Base-by-base conservation (phyloP, 2,329 filamentous ascomycete species). In the Teratosphaeria pseudoeucalypti region DNA sequence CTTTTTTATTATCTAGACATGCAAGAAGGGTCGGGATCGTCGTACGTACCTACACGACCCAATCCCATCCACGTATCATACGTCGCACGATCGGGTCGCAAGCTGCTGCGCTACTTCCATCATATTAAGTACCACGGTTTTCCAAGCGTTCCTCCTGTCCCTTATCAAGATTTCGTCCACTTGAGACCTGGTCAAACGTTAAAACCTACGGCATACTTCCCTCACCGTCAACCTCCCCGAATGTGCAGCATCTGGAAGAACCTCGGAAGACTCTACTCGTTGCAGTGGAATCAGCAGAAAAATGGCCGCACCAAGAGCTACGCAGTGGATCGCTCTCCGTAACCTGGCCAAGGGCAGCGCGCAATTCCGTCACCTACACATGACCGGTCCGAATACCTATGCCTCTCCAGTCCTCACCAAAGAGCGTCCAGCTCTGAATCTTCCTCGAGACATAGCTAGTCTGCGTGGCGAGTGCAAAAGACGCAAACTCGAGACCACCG, bases 361-460 rank as follows among this genome's bases (percentile, higher is more conserved):
- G 47, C 68, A 75, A 60, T 67, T 70, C 65, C 82, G 83, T 65
- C 71, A 73, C 59, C 77, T 85, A 56, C 81, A 82, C 73, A 84
- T 85, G 75, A 85, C 83, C 39, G 82, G 82, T 58, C 79, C 80
- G 47, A 77, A 82, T 32, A 82, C 82, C 56, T 83, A 79, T 62
- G 76, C 74, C 67, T 82, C 74, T 64, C 76, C 70, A 67, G 74
- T 76, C 73, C 76, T 72, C 67, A 79, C 67, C 70, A 72, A 77
- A 34, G 81, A 83, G 65, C 79, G 79, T 66, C 75, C 79, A 39
- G 76, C 77, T 52, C 68, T 78, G 59, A 81, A 81, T 60, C 73
- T 79, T 37, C 78, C 81, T 60, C 77, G 77, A 61, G 79, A 76
- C 62, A 71, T 82, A 53, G 73, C 77, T 56, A 79, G 81, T 58